Base-by-base conservation (phyloP, 768 basidiomycete species). In the Suillus placidus region DNA sequence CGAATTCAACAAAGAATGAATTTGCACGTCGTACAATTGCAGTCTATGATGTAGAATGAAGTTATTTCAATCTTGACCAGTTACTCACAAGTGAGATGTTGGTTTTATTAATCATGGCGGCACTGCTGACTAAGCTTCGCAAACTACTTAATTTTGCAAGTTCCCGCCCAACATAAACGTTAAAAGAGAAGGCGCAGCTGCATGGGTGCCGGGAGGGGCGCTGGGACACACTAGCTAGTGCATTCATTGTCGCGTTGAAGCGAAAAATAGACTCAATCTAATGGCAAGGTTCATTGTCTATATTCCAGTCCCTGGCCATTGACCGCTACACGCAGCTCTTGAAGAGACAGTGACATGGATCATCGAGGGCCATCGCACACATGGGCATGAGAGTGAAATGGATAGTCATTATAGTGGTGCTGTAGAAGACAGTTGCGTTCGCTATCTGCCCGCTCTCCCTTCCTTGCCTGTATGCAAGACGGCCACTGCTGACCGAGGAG, bases 281-380 rank as follows among this genome's bases (percentile, higher is more conserved):
- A 23, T 47, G 47, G 18, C 67, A 86, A 76, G 93, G 93, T 93
- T 67, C 49, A 82, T 76, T 23, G 34, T 58, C 35, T 43, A 63
- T 43, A 42, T 30, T 54, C 1, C 71, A 13, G 30, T 60, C 37
- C 47, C 69, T 58, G 51, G 9, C 23, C 8, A 51, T 37, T 62
- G 61, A 67, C 54, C 13, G 40, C 47, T 3, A 7, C 26, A 38
- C 65, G 18, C 66, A 90, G 95, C 95, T 32, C 81, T 98, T 64
- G 80, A 90, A 47, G 84, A 87, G 64, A 89, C 87, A 1, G 93
- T 95, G 63, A 80, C 88, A 64, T 97, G 96, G 95, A 95, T 97
- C 83, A 70, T 93, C 47, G 83, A 88, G 63, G 83, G 91, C 78
- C 73, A 63, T 69, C 70, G 35, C 23, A 23, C 7, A 6, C n/a